Percentiles rank a stretch among this genome's conserved stretches.
These are phyloP conservation scores for Schwanniomyces sp. DNA, from an alignment of 805 yeast genomes.

Conservation along the genomic window DNA sequence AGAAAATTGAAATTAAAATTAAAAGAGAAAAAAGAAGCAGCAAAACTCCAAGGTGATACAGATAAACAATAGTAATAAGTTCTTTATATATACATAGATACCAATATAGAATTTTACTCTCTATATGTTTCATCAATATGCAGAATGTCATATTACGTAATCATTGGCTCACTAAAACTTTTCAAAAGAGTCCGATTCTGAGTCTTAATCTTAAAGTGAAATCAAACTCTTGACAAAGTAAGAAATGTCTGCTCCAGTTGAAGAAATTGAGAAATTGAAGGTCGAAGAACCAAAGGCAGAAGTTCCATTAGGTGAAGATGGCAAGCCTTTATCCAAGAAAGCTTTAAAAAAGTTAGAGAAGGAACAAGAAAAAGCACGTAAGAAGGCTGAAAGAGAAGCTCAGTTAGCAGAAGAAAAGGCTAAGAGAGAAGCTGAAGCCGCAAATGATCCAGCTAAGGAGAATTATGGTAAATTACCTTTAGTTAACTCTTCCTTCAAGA, in stretches of 20 bases:
- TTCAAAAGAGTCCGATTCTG: neutral
- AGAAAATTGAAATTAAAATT: slow-evolving; percentile 27
- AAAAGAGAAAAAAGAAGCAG: slow-evolving; percentile 8
- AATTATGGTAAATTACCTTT: slow-evolving; percentile 90
- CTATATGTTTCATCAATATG: neutral
- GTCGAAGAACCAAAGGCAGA: slow-evolving; percentile 11
- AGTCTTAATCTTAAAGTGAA: neutral
- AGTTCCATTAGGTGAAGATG: slow-evolving; percentile 59
- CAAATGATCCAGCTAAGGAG: slow-evolving; percentile 82
- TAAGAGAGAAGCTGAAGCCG: slow-evolving; percentile 63
- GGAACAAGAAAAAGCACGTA: slow-evolving; percentile 86
- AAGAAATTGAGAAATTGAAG: slow-evolving; percentile 23
- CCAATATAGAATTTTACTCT: too few species aligned
- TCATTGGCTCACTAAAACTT: neutral
- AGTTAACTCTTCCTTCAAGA: slow-evolving; percentile 70
- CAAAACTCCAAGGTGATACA: neutral
- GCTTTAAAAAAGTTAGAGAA: slow-evolving; percentile 94
- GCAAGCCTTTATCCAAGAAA: slow-evolving; percentile 87
- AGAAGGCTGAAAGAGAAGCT: slow-evolving; percentile 91
- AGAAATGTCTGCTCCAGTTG: slow-evolving; percentile 23
- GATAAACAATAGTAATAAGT: neutral
- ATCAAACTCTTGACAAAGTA: neutral
- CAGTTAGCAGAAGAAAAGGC: slow-evolving; percentile 85
- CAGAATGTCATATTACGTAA: neutral
- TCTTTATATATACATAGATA: neutral